These are phyloP conservation scores for Saccharomycopsis malanga DNA, from an alignment of 805 yeast species.

Conservation along the genomic window DNA sequence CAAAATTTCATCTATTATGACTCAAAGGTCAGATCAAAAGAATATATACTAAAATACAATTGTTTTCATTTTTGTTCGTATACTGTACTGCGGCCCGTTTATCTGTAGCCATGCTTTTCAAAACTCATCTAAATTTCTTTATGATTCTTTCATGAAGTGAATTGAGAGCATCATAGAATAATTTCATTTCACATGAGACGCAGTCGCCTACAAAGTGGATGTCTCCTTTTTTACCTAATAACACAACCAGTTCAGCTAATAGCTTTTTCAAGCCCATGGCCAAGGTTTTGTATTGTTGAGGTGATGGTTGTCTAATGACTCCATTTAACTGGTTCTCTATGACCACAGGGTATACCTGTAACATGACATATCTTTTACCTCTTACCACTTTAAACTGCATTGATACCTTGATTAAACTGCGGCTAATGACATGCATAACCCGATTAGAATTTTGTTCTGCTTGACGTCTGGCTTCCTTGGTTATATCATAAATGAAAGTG, in stretches of 20 bases:
- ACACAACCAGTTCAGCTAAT: neutral
- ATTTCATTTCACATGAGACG: neutral
- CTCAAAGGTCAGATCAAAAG: too few relatives aligned
- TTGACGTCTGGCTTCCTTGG: constrained; percentile 5
- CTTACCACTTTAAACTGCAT: constrained; percentile 1
- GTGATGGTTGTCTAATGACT: neutral
- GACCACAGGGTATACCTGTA: constrained; percentile 13
- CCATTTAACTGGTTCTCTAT: constrained; percentile 20
- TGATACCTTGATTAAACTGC: constrained; percentile 8
- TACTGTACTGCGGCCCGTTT: too few relatives aligned
- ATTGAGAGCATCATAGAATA: neutral
- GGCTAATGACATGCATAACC: constrained; percentile 2
- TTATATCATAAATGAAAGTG: constrained; percentile 15
- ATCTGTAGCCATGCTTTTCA: too few relatives aligned
- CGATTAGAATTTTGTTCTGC: constrained; percentile 5
- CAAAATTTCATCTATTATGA: too few relatives aligned
- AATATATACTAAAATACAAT: too few relatives aligned
- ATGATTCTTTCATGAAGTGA: neutral
- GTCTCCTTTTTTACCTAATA: neutral
- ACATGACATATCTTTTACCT: neutral
- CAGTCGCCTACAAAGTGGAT: neutral
- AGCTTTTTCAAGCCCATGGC: neutral
- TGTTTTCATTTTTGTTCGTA: too few relatives aligned
- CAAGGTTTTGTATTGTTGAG: neutral
- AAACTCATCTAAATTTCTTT: neutral